Evolutionary conservation across 495 filamentous ascomycete genomes (phyloP).

Genomic region (Hypoxylon rickii): DNA sequence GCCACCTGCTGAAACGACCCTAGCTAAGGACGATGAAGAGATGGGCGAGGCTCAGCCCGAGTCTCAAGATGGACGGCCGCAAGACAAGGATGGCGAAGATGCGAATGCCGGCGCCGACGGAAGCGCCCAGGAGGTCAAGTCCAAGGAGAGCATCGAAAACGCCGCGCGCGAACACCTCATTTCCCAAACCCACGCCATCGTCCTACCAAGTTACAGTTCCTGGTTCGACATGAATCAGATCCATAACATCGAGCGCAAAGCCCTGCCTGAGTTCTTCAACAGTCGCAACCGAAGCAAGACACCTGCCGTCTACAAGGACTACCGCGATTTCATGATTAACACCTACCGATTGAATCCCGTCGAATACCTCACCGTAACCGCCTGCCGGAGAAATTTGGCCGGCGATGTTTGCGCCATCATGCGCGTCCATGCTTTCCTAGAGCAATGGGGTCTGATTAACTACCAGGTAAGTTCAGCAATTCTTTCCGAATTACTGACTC

Average conservation of each 20-base stretch:
- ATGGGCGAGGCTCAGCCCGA: conserved; percentile 75
- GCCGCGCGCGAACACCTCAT: conserved; percentile 89
- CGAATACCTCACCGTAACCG: conserved; percentile 96
- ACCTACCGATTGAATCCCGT: conserved; percentile 93
- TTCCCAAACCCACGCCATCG: conserved; percentile 89
- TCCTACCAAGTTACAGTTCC: conserved; percentile 91
- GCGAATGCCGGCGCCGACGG: conserved; percentile 45
- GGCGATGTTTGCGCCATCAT: conserved; percentile 99
- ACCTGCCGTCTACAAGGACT: conserved; percentile 95
- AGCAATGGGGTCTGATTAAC: conserved; percentile 98
- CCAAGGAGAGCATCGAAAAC: conserved; percentile 80
- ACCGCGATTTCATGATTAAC: conserved; percentile 99
- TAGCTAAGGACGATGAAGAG: conserved; percentile 76
- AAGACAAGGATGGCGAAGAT: conserved; percentile 52
- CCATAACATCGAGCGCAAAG: conserved; percentile 86
- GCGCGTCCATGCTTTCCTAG: conserved; percentile 97
- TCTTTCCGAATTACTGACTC: not conserved
- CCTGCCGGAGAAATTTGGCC: conserved; percentile 93
- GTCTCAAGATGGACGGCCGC: conserved; percentile 50
- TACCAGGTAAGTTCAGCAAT: conserved; percentile 76
- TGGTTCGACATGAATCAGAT: conserved; percentile 99
- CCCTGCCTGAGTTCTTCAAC: conserved; percentile 97
- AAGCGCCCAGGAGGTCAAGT: conserved; percentile 52
- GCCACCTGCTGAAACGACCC: conserved; percentile 67
- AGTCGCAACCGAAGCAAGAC: conserved; percentile 97